phyloP scores from a whole-genome alignment of 495 filamentous ascomycete genomes.

The Hypoxylon fragiforme region DNA sequence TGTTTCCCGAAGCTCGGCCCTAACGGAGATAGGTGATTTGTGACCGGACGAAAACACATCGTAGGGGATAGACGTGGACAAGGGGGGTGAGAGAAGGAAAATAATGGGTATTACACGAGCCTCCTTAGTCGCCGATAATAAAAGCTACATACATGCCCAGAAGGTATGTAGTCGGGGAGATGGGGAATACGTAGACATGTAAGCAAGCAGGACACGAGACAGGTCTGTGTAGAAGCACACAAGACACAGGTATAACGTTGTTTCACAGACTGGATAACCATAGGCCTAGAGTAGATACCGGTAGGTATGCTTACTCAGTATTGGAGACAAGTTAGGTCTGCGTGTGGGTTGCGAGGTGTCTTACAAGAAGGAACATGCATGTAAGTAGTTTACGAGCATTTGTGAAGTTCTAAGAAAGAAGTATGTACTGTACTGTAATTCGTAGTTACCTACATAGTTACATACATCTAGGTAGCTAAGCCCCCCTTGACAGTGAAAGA shows the following conservation, averaged over 20 bases:
- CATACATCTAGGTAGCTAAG: too few relatives aligned
- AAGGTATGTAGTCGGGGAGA: background rate
- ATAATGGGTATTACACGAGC: background rate
- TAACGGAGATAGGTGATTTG: background rate
- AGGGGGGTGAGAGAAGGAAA: background rate
- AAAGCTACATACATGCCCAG: background rate
- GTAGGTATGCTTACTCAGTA: background rate
- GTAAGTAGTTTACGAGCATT: too few relatives aligned
- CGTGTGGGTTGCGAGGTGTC: background rate
- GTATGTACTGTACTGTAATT: too few relatives aligned
- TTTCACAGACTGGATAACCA: background rate
- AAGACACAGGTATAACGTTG: background rate
- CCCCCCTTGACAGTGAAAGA: too few relatives aligned
- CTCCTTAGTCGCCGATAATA: constrained; percentile 3
- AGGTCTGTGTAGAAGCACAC: background rate
- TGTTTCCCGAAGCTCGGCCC: background rate
- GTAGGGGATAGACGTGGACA: too few relatives aligned
- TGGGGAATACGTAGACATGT: background rate
- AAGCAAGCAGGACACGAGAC: background rate
- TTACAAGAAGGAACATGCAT: too few relatives aligned
- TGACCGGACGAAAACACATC: background rate
- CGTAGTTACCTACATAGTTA: too few relatives aligned
- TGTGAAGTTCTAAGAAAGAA: too few relatives aligned
- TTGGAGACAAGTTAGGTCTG: background rate
- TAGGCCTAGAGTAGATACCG: background rate